Evolutionary conservation across 306 rosid species (phyloP).

Genomic region (Amphicarpaea edgeworthii): DNA sequence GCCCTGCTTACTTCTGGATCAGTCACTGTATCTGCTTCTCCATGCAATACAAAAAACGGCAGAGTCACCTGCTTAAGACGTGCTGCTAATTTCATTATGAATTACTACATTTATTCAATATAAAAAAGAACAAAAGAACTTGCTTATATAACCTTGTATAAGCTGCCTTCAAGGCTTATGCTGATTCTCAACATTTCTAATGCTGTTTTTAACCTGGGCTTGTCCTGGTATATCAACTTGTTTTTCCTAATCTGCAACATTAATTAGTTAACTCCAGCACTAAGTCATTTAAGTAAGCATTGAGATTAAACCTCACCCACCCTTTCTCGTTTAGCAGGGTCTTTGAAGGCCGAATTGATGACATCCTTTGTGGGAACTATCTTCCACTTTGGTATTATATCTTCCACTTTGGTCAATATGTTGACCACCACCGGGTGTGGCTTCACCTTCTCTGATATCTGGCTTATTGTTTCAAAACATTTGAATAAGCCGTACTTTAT

Average conservation of each 20-base stretch:
- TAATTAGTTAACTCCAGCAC: background rate
- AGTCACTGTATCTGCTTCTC: constrained; percentile 90
- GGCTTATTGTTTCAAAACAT: constrained; percentile 33
- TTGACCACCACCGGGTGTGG: constrained; percentile 89
- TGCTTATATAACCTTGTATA: constrained; percentile 75
- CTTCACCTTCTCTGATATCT: constrained; percentile 98
- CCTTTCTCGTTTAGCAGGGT: constrained; percentile 80
- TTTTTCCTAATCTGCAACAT: constrained; percentile 76
- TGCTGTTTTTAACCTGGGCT: constrained; percentile 91
- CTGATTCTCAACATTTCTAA: constrained; percentile 93
- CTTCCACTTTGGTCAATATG: constrained; percentile 76
- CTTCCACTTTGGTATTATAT: constrained; percentile 93
- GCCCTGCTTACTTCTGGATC: constrained; percentile 95
- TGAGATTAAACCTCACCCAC: no score
- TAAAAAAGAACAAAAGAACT: no score
- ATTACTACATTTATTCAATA: no score
- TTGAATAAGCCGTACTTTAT: constrained; percentile 3
- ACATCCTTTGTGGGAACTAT: constrained; percentile 94
- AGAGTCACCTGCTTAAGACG: constrained; percentile 75
- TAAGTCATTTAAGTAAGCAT: background rate
- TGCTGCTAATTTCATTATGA: no score
- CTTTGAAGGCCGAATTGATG: constrained; percentile 84
- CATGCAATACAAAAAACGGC: constrained; percentile 95
- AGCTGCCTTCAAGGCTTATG: constrained; percentile 79
- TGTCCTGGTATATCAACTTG: constrained; percentile 88